Evolutionary conservation across 345 rosid species (phyloP).

Genomic region (Isatis tinctoria): DNA sequence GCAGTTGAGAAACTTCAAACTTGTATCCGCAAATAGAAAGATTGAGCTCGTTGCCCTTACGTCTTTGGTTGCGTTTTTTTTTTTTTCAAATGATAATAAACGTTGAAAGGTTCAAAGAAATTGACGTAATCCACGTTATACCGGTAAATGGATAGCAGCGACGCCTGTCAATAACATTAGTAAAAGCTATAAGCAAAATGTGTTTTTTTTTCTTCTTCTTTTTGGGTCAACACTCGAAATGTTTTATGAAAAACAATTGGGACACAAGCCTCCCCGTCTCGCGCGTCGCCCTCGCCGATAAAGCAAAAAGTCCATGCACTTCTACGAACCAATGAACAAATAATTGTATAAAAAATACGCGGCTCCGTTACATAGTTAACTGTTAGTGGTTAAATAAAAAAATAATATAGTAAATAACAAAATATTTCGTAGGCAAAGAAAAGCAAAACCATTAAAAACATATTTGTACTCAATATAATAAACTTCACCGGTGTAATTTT

Average conservation of each 20-base stretch:
- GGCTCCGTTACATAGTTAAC: neutral
- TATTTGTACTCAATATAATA: neutral
- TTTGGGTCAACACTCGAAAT: neutral
- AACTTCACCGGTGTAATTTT: neutral
- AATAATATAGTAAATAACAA: neutral
- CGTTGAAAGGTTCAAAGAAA: neutral
- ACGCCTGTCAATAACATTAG: neutral
- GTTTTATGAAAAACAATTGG: conserved; percentile 16
- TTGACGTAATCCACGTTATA: conserved; percentile 1
- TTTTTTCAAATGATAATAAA: neutral
- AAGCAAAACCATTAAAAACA: neutral
- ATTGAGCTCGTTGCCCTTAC: neutral
- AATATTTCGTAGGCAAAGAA: neutral
- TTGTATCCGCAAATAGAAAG: neutral
- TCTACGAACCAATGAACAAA: neutral
- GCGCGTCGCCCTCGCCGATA: neutral
- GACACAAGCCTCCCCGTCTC: conserved; percentile 26
- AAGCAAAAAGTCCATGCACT: conserved; percentile 4
- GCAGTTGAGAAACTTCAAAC: neutral
- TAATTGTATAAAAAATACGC: too few relatives aligned
- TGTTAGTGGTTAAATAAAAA: neutral
- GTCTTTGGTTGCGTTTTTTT: conserved; percentile 13
- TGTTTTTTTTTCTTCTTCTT: neutral
- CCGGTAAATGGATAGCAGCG: neutral
- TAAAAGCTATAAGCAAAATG: neutral